Conservation (phyloP, 176 grass and related monocot genomes). For the Luzula sylvatica region DNA sequence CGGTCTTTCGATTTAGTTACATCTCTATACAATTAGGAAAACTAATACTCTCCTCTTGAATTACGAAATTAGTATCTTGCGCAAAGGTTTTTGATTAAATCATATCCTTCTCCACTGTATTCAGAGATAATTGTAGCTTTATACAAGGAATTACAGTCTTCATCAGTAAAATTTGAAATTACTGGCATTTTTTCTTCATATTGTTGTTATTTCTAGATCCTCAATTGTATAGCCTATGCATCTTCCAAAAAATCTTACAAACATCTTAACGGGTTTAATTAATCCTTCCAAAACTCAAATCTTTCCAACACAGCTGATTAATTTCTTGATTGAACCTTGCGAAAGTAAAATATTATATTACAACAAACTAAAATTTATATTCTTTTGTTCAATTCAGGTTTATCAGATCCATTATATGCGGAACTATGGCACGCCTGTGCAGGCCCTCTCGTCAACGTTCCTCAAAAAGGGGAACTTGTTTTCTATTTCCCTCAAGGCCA, state of each 20-base stretch:
- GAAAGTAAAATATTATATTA: not conserved
- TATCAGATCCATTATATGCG: slow-evolving; percentile 43
- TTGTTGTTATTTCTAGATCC: slow-evolving; percentile 3
- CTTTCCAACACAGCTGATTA: not conserved
- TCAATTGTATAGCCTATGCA: not conserved
- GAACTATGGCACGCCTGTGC: slow-evolving; percentile 93
- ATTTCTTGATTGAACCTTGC: not conserved
- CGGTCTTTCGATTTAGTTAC: not conserved
- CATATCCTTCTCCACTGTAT: too few species aligned
- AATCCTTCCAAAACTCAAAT: not conserved
- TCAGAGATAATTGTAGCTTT: not conserved
- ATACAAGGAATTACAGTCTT: not conserved
- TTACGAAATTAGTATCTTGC: not conserved
- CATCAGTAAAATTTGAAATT: not conserved
- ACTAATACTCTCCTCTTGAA: not conserved
- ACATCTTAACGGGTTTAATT: too few species aligned
- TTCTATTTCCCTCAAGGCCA: slow-evolving; percentile 98
- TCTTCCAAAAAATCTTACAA: too few species aligned
- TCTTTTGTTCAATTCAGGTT: not conserved
- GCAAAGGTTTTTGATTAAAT: slow-evolving; percentile 7
- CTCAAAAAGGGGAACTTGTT: slow-evolving; percentile 52
- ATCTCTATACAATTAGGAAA: slow-evolving; percentile 12
- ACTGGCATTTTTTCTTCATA: not conserved
- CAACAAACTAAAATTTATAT: not conserved
- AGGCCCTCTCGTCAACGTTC: slow-evolving; percentile 77